Conservation (phyloP, 2,329 filamentous ascomycete genomes). For the Ascochyta viciae-villosae region DNA sequence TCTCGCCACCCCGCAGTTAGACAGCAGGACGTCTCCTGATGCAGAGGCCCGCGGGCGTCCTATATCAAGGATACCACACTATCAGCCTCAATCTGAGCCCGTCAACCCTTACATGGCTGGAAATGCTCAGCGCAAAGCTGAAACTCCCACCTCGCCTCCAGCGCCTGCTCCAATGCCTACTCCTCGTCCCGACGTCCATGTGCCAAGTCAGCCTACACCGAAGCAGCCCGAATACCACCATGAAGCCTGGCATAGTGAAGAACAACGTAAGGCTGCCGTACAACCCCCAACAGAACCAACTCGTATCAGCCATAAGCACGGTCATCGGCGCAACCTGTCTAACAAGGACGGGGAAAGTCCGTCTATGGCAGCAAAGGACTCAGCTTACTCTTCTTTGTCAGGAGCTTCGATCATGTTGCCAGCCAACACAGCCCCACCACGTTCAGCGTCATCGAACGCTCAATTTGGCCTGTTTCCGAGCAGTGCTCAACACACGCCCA, state of each 20-base stretch:
- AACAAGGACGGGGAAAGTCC: slow-evolving; percentile 37
- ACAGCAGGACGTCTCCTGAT: slow-evolving; percentile 21
- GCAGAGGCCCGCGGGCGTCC: slow-evolving; percentile 23
- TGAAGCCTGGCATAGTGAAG: slow-evolving; percentile 31
- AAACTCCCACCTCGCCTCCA: slow-evolving; percentile 1
- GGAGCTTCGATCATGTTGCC: slow-evolving; percentile 44
- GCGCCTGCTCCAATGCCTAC: background rate
- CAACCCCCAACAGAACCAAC: slow-evolving; percentile 12
- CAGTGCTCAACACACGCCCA: slow-evolving; percentile 39
- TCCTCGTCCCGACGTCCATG: slow-evolving; percentile 23
- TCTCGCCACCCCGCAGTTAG: slow-evolving; percentile 4
- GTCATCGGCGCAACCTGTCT: slow-evolving; percentile 15
- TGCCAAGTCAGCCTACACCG: slow-evolving; percentile 19
- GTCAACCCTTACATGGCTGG: slow-evolving; percentile 28
- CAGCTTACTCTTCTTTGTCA: slow-evolving; percentile 49
- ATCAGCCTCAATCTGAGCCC: slow-evolving; percentile 25
- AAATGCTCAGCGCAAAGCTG: background rate
- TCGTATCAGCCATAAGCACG: slow-evolving; percentile 14
- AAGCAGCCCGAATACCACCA: slow-evolving; percentile 32
- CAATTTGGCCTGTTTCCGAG: slow-evolving; percentile 48
- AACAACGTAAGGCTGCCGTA: slow-evolving; percentile 23
- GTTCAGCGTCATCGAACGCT: slow-evolving; percentile 41
- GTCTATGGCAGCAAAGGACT: slow-evolving; percentile 47
- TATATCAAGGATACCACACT: slow-evolving; percentile 20
- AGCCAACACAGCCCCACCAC: slow-evolving; percentile 27